Evolutionary conservation across 768 basidiomycete genomes (phyloP).

Genomic region (Kwoniella sp.): DNA sequence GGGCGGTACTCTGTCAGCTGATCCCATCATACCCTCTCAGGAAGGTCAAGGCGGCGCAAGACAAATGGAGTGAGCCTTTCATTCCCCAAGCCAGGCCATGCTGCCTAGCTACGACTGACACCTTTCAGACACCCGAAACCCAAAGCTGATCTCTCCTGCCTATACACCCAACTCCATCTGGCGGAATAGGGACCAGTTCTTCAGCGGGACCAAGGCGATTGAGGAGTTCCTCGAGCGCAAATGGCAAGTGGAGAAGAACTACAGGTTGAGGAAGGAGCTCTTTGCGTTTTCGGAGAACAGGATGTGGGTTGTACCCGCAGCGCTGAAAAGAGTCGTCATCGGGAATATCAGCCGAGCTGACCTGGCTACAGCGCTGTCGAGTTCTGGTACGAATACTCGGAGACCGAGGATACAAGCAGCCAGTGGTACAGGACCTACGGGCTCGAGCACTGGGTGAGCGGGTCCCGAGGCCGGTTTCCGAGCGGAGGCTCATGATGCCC

Average conservation of each 20-base stretch:
- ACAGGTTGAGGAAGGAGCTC: slow-evolving; percentile 56
- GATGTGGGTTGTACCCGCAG: slow-evolving; percentile 47
- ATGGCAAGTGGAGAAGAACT: slow-evolving; percentile 57
- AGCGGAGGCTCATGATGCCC: not conserved
- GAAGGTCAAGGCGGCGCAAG: slow-evolving; percentile 58
- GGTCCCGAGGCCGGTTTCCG: not conserved
- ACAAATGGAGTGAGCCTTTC: slow-evolving; percentile 56
- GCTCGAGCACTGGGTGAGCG: slow-evolving; percentile 56
- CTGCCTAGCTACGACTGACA: not conserved
- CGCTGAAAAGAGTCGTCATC: not conserved
- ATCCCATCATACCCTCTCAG: slow-evolving; percentile 2
- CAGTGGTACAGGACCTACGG: slow-evolving; percentile 37
- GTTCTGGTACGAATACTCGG: slow-evolving; percentile 56
- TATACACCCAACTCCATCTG: slow-evolving; percentile 59
- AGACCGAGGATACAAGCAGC: slow-evolving; percentile 23
- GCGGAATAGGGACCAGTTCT: slow-evolving; percentile 59
- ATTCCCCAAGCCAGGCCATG: not conserved
- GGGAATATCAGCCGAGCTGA: not conserved
- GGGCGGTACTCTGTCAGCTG: not conserved
- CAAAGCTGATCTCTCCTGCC: slow-evolving; percentile 52
- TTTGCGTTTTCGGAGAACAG: slow-evolving; percentile 58
- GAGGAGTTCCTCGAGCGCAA: slow-evolving; percentile 56
- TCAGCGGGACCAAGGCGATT: slow-evolving; percentile 54
- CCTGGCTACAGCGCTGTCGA: slow-evolving; percentile 49
- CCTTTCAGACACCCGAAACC: slow-evolving; percentile 28